Percentiles rank a stretch among this genome's conserved stretches.
phyloP scores from a whole-genome alignment of 129 eudicot species.

The Flaveria bidentis region DNA sequence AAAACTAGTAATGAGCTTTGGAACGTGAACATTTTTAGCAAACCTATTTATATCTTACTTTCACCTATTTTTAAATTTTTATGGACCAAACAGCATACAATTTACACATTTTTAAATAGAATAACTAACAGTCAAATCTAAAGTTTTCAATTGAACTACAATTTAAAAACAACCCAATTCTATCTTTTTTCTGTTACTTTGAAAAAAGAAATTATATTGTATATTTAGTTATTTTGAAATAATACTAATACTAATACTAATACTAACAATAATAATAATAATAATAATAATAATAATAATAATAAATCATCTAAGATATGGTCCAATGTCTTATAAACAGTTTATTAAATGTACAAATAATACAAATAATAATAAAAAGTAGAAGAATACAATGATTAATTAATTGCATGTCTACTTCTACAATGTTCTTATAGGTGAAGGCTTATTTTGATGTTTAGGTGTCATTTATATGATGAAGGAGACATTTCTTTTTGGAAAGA shows the following conservation, averaged over 20 bases:
- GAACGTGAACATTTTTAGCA: too few species aligned
- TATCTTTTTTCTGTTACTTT: neutral
- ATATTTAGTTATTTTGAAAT: neutral
- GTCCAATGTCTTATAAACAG: too few species aligned
- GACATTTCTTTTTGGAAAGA: constrained; percentile 34
- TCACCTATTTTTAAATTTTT: too few species aligned
- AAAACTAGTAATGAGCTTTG: too few species aligned
- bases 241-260: too few species aligned
- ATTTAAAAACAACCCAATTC: too few species aligned
- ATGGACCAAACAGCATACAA: too few species aligned
- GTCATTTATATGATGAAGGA: constrained; percentile 26
- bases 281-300: neutral
- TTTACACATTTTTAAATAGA: too few species aligned
- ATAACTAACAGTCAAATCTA: too few species aligned
- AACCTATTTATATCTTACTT: too few species aligned
- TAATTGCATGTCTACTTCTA: constrained; percentile 26
- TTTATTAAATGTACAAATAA: neutral
- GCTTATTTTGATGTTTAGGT: constrained; percentile 29
- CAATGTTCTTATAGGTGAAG: constrained; percentile 23
- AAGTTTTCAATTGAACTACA: too few species aligned
- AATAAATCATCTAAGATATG: neutral
- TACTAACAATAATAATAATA: too few species aligned
- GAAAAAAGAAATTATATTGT: neutral
- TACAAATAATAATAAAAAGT: neutral
- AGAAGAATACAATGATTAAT: neutral